These are phyloP conservation scores for Paramecium pentaurelia DNA, from an alignment of 73 alveolate species.

Conservation along the genomic window DNA sequence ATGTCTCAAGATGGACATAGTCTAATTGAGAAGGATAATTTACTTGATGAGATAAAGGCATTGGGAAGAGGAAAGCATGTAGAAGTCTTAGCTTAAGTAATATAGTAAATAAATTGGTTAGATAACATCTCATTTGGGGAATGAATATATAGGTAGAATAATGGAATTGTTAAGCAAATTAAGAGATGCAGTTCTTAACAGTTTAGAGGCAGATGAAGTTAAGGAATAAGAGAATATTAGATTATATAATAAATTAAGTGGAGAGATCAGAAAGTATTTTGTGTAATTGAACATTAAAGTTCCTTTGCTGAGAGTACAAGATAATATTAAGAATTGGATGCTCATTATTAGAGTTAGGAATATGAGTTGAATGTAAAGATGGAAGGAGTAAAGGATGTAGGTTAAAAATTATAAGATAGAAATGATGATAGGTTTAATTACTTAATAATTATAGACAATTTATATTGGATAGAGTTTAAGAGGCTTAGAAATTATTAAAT, in stretches of 20 bases:
- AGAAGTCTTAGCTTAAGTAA: background rate
- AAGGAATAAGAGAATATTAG: constrained; percentile 25
- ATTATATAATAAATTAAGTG: background rate
- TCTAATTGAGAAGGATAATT: background rate
- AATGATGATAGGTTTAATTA: background rate
- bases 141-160: background rate
- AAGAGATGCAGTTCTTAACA: background rate
- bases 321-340: background rate
- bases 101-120: background rate
- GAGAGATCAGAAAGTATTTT: background rate
- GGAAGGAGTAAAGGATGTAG: background rate
- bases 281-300: background rate
- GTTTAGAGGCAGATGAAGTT: constrained; percentile 3
- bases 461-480: background rate
- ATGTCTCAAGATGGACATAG: background rate
- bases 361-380: background rate
- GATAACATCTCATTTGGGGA: background rate
- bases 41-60: background rate
- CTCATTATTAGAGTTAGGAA: background rate
- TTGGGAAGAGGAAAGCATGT: constrained; percentile 29
- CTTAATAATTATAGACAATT: background rate
- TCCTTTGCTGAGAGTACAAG: background rate
- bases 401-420: background rate
- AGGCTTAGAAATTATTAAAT: background rate
- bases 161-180: background rate